Base-by-base conservation (phyloP, 768 basidiomycete species). In the Mycena filopes region DNA sequence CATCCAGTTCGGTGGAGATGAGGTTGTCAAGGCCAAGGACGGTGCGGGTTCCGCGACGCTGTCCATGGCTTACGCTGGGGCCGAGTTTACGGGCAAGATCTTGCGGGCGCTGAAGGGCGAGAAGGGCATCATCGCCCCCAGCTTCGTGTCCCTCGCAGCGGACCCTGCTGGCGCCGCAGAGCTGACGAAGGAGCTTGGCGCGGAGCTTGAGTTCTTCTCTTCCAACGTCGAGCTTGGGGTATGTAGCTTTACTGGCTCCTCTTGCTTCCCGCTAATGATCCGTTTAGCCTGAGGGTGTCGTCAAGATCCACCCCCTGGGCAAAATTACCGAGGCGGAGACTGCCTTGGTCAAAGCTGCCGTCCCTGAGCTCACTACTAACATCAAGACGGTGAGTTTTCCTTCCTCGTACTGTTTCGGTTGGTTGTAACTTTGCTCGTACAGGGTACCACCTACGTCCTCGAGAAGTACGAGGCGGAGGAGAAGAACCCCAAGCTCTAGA, bases 1-100 rank as follows among this genome's bases (percentile, higher is more conserved):
- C 70, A 94, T 98, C 72, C 96, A 97, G 77, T 98, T 93, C 73
- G 96, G 96, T 60, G 96, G 96, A 62, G 96, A 98, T 71, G 96
- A 99, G 81, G 96, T 99, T 74, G 97, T 99, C 76, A 93, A 98
- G 82, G 98, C 98, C 46, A 99, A 99, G 83, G 92, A 94, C 72
- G 92, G 92, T 69, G 89, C 90, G 55, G 98, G 98, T 47, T 96
- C 94, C 33, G 96, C 96, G 11, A 98, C 96, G n/a, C 87, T 97
- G 61, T 95, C 94, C 36, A 98, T 98, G 96, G 95, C 95, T 1
- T 95, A 91, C 71, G 94, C 97, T 55, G 97, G 96, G 62, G 93
- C 93, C 53, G 90, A 95, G 79, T 99, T 99, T 73, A 87, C 95
- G 29, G 77, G 77, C 70, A 93, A 94, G 74, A 81, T 98, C 73